Percentiles rank a stretch among this genome's conserved stretches.
These are phyloP conservation scores for Aureobasidium pullulans DNA, from an alignment of 2,329 filamentous ascomycete species.

Conservation along the genomic window DNA sequence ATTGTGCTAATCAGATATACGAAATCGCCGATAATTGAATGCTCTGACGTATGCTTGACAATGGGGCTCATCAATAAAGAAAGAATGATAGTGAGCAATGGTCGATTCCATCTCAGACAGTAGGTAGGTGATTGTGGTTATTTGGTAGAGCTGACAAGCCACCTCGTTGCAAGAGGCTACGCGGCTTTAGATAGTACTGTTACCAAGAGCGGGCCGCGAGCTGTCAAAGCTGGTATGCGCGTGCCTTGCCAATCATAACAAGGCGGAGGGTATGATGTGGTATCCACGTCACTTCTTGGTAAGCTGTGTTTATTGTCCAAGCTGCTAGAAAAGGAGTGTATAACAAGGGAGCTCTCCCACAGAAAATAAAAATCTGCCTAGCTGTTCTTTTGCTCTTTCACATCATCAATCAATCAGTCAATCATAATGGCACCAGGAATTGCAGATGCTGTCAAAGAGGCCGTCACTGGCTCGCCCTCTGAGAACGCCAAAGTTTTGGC, in stretches of 20 bases:
- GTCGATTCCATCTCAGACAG: not conserved
- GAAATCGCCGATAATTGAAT: not conserved
- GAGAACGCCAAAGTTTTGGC: slow-evolving; percentile 51
- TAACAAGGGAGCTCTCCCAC: not conserved
- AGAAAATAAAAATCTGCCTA: not conserved
- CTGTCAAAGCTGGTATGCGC: not conserved
- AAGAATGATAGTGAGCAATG: not conserved
- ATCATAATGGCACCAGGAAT: slow-evolving; percentile 9
- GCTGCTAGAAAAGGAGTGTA: not conserved
- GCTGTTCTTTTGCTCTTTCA: not conserved
- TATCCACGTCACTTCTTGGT: not conserved
- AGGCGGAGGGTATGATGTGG: not conserved
- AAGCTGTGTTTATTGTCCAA: not conserved
- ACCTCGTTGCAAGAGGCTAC: too few species aligned
- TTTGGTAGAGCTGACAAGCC: too few species aligned
- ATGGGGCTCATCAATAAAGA: not conserved
- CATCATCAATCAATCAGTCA: not conserved
- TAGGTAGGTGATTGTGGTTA: too few species aligned
- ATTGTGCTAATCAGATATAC: not conserved
- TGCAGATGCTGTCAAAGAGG: slow-evolving; percentile 18
- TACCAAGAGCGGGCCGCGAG: not conserved
- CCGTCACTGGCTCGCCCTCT: slow-evolving; percentile 25
- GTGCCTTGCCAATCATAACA: not conserved
- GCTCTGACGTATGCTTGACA: not conserved
- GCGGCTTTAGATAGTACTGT: not conserved